Evolutionary conservation across 441 rosid species (phyloP).

Genomic region (Mallotus repandus): DNA sequence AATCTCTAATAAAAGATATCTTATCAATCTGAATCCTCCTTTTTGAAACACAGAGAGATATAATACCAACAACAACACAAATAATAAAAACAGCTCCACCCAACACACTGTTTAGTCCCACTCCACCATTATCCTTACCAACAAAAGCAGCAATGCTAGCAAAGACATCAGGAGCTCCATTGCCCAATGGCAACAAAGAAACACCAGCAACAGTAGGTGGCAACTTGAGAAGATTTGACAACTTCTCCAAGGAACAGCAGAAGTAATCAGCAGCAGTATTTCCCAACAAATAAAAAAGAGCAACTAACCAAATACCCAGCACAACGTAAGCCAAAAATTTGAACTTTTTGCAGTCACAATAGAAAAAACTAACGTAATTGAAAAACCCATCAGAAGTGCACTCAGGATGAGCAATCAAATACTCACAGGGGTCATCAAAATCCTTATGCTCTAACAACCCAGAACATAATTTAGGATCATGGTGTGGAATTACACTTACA

Average conservation of each 20-base stretch:
- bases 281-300: conserved; percentile 78
- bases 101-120: conserved; percentile 79
- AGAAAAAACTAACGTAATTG: conserved; percentile 67
- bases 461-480: conserved; percentile 30
- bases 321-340: conserved; percentile 43
- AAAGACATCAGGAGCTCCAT: conserved; percentile 93
- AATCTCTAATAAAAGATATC: conserved; percentile 70
- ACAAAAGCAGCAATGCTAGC: conserved; percentile 85
- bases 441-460: conserved; percentile 37
- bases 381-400: conserved; percentile 73
- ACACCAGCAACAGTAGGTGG: conserved; percentile 94
- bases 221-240: conserved; percentile 59
- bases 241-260: conserved; percentile 82
- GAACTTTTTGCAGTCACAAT: conserved; percentile 56
- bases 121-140: conserved; percentile 66
- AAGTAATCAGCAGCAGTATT: conserved; percentile 90
- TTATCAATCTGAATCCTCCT: conserved; percentile 67
- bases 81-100: conserved; percentile 91
- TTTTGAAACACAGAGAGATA: conserved; percentile 65
- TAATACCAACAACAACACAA: conserved; percentile 70
- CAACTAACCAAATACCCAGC: conserved; percentile 68
- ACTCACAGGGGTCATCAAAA: conserved; percentile 47
- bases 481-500: background rate
- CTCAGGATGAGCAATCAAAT: conserved; percentile 60
- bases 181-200: conserved; percentile 78